A percentile compares a stretch with the other conserved stretches of the same genome.
These are phyloP conservation scores for Paramecium sonneborni DNA, from an alignment of 73 alveolate species.

Conservation along the genomic window DNA sequence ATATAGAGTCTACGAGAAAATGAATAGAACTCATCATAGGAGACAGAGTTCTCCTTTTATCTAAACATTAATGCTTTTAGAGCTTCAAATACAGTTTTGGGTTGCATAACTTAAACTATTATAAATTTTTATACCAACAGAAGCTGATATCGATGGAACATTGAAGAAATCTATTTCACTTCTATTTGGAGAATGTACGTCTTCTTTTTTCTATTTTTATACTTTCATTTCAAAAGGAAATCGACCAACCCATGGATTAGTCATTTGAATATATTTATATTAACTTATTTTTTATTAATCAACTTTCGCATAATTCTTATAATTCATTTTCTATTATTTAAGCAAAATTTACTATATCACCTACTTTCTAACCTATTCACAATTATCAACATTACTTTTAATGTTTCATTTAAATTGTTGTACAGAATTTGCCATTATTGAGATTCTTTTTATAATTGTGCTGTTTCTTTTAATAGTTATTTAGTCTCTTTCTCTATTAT, in stretches of 20 bases:
- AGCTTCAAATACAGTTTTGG: background rate
- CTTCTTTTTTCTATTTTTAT: slow-evolving; percentile 9
- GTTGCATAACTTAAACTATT: slow-evolving; percentile 5
- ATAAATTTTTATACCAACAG: background rate
- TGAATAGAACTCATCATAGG: slow-evolving; percentile 53
- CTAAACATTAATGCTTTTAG: slow-evolving; percentile 30
- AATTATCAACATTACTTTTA: background rate
- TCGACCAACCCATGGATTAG: slow-evolving; percentile 47
- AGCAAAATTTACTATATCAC: slow-evolving; percentile 50
- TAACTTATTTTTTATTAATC: slow-evolving; percentile 33
- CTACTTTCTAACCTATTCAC: background rate
- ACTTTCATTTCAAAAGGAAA: slow-evolving; percentile 25
- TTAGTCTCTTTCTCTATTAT: slow-evolving; percentile 44
- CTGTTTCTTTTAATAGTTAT: slow-evolving; percentile 36
- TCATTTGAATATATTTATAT: slow-evolving; percentile 18
- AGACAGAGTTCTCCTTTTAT: background rate
- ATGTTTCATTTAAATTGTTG: slow-evolving; percentile 30
- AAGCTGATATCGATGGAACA: slow-evolving; percentile 34
- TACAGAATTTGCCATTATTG: background rate
- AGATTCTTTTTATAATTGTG: slow-evolving; percentile 16
- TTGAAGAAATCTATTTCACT: slow-evolving; percentile 37
- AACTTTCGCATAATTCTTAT: slow-evolving; percentile 31
- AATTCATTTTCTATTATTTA: slow-evolving; percentile 45
- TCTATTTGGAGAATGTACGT: slow-evolving; percentile 1
- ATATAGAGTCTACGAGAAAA: slow-evolving; percentile 36